Evolutionary conservation across 2,329 filamentous ascomycete species (phyloP).

Genomic region (Trichophyton verrucosum): DNA sequence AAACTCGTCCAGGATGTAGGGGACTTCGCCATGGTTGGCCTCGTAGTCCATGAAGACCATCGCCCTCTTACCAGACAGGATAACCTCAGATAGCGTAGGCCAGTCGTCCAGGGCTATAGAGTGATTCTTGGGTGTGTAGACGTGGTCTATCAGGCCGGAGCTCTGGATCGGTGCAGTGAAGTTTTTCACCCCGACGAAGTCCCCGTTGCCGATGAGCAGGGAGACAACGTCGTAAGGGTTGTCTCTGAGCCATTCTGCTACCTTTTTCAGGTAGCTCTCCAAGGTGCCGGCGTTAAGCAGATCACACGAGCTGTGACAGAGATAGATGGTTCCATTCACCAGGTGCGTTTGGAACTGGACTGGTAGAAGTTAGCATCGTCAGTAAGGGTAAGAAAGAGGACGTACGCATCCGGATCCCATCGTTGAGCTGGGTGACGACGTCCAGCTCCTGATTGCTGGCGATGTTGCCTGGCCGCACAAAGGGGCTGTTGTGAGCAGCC

Average conservation of each 20-base stretch:
- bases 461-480: conserved; percentile 55
- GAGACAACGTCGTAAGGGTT: conserved; percentile 84
- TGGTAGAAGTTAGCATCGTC: neutral
- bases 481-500: conserved; percentile 70
- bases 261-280: conserved; percentile 55
- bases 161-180: conserved; percentile 58
- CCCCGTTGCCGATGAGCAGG: conserved; percentile 72
- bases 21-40: conserved; percentile 63
- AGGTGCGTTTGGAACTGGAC: conserved; percentile 50
- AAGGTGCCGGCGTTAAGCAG: conserved; percentile 71
- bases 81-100: conserved; percentile 71
- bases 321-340: conserved; percentile 50
- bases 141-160: conserved; percentile 59
- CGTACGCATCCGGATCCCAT: conserved; percentile 50
- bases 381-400: conserved; percentile 5
- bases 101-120: conserved; percentile 65
- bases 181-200: conserved; percentile 52
- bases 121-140: conserved; percentile 58
- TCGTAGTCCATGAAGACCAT: conserved; percentile 77
- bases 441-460: conserved; percentile 61
- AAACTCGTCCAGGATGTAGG: conserved; percentile 82
- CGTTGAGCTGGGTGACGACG: conserved; percentile 61
- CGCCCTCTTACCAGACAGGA: conserved; percentile 56
- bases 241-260: conserved; percentile 57
- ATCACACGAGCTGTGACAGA: conserved; percentile 77